Evolutionary conservation across 73 alveolate genomes (phyloP), one percentile per base, ranked within the genome.

Genomic region (Paraurostyla sp.): DNA sequence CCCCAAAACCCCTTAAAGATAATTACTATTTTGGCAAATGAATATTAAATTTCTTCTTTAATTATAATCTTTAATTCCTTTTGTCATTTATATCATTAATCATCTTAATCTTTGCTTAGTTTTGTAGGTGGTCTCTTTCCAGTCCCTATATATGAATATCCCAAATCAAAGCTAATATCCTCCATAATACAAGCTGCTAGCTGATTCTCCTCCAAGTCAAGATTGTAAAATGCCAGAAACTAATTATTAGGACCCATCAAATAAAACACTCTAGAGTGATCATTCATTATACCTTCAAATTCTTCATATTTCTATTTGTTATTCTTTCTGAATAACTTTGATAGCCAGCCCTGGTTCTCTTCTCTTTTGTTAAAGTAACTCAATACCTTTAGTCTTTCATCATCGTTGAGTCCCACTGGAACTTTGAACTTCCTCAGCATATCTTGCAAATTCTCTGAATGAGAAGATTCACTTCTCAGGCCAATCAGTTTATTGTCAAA

Each of bases 381-480:
- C 82, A 18, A 32, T 46, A n/a, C 27, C 46, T 76, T 76, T 36
- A 7, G 1, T 50, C 48, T 56, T 59, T 81, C 91, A 1, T 81
- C 91, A 1, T 7, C 27, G n/a, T 35, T 81, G 43, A 56, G n/a
- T 1, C 83, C 83, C 11, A 59, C 82, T 33, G 91, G 91, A 32
- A 81, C 91, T 46, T 81, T 81, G 82, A 56, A 81, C 29, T 81
- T 41, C 30, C 52, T 81, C 32, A 81, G 56, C 81, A 81, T 81
- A 7, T 56, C 82, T 32, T 38, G 25, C 6, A 81, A 36, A 2
- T 81, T 25, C 4, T 4, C 50, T 35, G 83, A 40, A 16, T 58
- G 2, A 15, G 75, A 20, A 13, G 32, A 2, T 18, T 81, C 82
- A 23, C 49, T 69, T 57, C 91, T 81, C 16, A 81, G 71, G 3